Percentiles rank a stretch among this genome's conserved stretches.
phyloP scores from a whole-genome alignment of 441 rosid species.

The Omphalea diandra region DNA sequence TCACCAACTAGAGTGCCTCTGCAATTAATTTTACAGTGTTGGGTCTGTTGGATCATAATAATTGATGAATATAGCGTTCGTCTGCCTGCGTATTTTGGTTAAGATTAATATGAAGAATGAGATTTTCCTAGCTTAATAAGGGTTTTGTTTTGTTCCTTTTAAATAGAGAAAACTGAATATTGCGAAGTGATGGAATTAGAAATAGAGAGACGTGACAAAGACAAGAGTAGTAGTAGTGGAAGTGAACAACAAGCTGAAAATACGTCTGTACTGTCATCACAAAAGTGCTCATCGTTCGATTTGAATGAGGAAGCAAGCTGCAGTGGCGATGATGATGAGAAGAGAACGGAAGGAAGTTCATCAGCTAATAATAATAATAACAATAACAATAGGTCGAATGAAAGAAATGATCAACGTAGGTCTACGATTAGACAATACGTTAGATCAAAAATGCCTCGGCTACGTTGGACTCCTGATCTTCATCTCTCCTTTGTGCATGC shows the following conservation, averaged over 20 bases:
- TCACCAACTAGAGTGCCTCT: slow-evolving; percentile 8
- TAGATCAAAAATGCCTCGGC: slow-evolving; percentile 77
- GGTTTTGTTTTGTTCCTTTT: neutral
- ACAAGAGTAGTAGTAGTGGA: slow-evolving; percentile 13
- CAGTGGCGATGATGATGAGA: slow-evolving; percentile 24
- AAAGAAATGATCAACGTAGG: slow-evolving; percentile 25
- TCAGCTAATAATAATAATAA: slow-evolving; percentile 25
- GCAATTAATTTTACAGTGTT: slow-evolving; percentile 2
- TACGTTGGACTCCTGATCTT: slow-evolving; percentile 93
- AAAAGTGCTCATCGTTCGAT: slow-evolving; percentile 39
- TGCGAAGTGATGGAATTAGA: slow-evolving; percentile 21
- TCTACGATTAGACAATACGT: slow-evolving; percentile 59
- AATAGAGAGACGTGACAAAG: slow-evolving; percentile 22
- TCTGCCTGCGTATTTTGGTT: neutral
- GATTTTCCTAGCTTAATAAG: too few relatives aligned
- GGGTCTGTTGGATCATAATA: neutral
- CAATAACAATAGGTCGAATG: slow-evolving; percentile 4
- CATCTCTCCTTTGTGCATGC: slow-evolving; percentile 85
- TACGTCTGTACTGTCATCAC: slow-evolving; percentile 22
- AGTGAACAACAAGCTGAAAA: slow-evolving; percentile 31
- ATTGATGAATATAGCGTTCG: too few relatives aligned
- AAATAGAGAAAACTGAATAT: neutral
- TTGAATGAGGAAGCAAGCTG: slow-evolving; percentile 43
- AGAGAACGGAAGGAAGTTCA: slow-evolving; percentile 29
- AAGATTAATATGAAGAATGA: too few relatives aligned